Evolutionary conservation across 2,329 filamentous ascomycete genomes (phyloP), one percentile per base, ranked within the genome.

Genomic region (Stemphylium beticola): DNA sequence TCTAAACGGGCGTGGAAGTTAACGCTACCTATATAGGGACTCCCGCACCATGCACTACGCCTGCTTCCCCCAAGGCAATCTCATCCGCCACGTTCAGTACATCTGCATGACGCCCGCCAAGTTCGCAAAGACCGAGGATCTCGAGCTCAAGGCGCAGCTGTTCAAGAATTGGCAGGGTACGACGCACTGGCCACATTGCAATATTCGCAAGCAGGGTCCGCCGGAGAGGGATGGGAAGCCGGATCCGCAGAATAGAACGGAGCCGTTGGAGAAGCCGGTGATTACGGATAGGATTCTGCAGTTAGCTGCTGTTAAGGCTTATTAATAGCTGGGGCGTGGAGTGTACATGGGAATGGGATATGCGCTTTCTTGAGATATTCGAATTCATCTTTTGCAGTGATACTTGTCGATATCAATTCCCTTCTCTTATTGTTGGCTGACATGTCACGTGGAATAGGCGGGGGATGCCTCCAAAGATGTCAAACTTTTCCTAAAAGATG

Each of bases 21-120:
- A 7, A 24, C 6, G 22, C 22, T 24, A 24, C 5, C 4, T 7
- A 4, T 66, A 81, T 6, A 79, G 79, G 79, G 79, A 81, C 55
- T 77, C 76, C 4, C 68, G 81, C 4, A 79, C 78, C 0, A 77
- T 82, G 45, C 81, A 83, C 63, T 82, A 64, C 38, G 59, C 59
- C 1, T 52, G 49, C 12, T 53, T 58, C 24, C 58, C 59, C 8
- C 48, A 62, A 33, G 52, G 55, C 20, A 37, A 64, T 11, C 48
- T n/a, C 14, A 61, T 66, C 31, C 55, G 65, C 1, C 55, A 61
- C 20, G 60, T 64, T 1, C 55, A 59, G 26, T 68, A 67, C 31
- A 53, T 66, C 3, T 68, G 65, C 61, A 62, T 61, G 55, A 68
- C 64, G 1, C 66, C 62, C 2, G 55, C 52, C 9, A 53, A 53